Percentiles rank a stretch among this genome's conserved stretches.
Evolutionary conservation across 208 protist species (phyloP).

Genomic region (Leishmania martiniquensis): DNA sequence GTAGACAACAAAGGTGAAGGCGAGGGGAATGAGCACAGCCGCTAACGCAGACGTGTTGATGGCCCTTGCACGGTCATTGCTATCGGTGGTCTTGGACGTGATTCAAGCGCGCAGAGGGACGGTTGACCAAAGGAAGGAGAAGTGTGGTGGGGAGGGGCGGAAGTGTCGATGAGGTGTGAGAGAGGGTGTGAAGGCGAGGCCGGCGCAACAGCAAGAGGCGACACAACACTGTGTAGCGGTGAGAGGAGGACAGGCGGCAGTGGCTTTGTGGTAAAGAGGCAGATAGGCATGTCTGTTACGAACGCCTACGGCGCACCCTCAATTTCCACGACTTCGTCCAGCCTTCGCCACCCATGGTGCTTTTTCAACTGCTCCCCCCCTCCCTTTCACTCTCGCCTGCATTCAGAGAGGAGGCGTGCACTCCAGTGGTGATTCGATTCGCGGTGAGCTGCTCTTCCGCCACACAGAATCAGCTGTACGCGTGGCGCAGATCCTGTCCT

Average conservation of each 20-base stretch:
- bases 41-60: not conserved
- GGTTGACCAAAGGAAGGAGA: not conserved
- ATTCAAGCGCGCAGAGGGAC: too few relatives aligned
- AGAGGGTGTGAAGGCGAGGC: too few relatives aligned
- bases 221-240: not conserved
- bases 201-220: not conserved
- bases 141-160: not conserved
- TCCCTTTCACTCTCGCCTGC: not conserved
- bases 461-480: not conserved
- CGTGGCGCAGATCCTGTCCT: not conserved
- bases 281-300: not conserved
- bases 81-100: not conserved
- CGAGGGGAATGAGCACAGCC: not conserved
- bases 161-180: not conserved
- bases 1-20: not conserved
- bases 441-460: not conserved
- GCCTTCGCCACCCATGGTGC: not conserved
- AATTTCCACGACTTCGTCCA: not conserved
- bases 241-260: not conserved
- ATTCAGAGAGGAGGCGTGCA: not conserved
- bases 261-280: not conserved
- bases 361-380: not conserved
- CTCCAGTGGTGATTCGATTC: not conserved
- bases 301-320: not conserved
- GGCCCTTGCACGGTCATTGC: not conserved